These are phyloP conservation scores for Leptosphaerulina australis DNA, from an alignment of 2,329 filamentous ascomycete genomes.

Conservation along the genomic window DNA sequence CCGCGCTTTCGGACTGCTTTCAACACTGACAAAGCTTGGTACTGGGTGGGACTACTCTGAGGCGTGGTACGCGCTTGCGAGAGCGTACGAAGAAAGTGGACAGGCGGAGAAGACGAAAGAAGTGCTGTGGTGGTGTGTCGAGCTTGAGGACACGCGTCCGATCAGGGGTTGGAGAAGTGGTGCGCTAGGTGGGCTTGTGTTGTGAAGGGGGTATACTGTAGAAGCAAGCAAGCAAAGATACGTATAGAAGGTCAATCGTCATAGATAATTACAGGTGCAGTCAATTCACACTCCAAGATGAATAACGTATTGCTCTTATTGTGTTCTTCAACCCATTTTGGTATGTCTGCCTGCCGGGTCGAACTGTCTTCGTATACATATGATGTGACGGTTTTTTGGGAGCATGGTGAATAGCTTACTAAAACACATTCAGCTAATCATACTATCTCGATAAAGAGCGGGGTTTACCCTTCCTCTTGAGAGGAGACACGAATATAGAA, in stretches of 20 bases:
- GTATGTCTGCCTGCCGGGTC: neutral
- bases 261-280: neutral
- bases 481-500: no score
- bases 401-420: no score
- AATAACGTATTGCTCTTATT: no score
- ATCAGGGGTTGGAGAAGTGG: conserved; percentile 79
- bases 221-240: neutral
- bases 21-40: conserved; percentile 82
- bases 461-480: no score
- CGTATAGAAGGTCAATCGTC: neutral
- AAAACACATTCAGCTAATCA: no score
- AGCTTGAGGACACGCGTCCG: conserved; percentile 84
- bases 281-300: neutral
- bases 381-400: no score
- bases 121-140: conserved; percentile 96
- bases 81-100: conserved; percentile 85
- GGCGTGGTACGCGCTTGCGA: conserved; percentile 87
- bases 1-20: conserved; percentile 82
- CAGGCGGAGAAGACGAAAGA: conserved; percentile 88
- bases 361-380: no score
- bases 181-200: conserved; percentile 47
- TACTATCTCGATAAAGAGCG: no score
- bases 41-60: conserved; percentile 89
- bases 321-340: no score
- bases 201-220: conserved; percentile 21